phyloP scores from a whole-genome alignment of 1,284 basidiomycete species.

The Fomitopsis palustris region DNA sequence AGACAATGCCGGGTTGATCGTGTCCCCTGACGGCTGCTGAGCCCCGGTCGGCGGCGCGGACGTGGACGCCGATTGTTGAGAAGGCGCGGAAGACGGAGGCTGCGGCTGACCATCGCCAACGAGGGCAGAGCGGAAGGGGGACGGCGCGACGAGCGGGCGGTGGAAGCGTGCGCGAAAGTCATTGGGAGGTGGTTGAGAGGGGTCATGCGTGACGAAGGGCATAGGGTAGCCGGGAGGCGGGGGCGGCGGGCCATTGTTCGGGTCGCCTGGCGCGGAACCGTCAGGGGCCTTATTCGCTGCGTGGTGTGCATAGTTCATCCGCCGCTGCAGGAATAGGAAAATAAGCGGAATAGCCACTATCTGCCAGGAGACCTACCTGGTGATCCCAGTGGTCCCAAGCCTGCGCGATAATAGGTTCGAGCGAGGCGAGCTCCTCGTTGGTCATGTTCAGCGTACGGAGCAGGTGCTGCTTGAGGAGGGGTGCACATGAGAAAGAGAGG shows the following conservation, averaged over 20 bases:
- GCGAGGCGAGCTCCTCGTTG: constrained; percentile 69
- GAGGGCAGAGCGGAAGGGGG: constrained; percentile 51
- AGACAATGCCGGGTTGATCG: constrained; percentile 47
- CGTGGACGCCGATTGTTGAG: constrained; percentile 28
- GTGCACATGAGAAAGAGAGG: constrained; percentile 67
- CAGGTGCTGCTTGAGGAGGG: constrained; percentile 68
- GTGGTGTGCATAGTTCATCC: constrained; percentile 60
- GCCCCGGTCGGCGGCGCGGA: constrained; percentile 27
- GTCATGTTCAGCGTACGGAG: constrained; percentile 68
- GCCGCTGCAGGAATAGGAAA: constrained; percentile 41
- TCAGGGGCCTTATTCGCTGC: constrained; percentile 38
- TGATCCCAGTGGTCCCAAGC: constrained; percentile 83
- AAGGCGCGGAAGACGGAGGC: not conserved
- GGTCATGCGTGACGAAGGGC: constrained; percentile 24
- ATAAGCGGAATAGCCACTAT: constrained; percentile 4
- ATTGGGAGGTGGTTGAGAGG: constrained; percentile 35
- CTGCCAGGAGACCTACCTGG: constrained; percentile 44
- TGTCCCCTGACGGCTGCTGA: constrained; percentile 23
- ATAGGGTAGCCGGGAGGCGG: constrained; percentile 32
- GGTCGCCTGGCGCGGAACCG: constrained; percentile 9
- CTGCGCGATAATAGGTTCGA: constrained; percentile 75
- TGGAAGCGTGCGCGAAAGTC: constrained; percentile 73
- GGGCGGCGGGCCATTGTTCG: constrained; percentile 23
- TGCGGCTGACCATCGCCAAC: constrained; percentile 19
- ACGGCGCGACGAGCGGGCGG: constrained; percentile 57